phyloP scores from a whole-genome alignment of 345 rosid genomes.

The Gossypium ekmanianum region DNA sequence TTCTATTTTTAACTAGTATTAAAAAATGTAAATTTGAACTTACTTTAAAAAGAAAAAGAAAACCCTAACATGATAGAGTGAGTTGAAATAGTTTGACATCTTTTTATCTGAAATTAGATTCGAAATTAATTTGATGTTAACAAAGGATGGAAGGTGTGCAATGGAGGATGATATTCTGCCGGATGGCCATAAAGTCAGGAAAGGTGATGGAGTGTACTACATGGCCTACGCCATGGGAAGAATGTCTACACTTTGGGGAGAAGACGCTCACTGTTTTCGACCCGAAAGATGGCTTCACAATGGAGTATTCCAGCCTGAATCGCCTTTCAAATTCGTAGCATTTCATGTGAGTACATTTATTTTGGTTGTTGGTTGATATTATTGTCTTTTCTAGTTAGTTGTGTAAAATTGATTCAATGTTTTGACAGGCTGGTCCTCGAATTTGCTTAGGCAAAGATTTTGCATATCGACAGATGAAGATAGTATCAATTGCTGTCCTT shows the following conservation, averaged over 20 bases:
- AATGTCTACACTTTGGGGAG: constrained; percentile 72
- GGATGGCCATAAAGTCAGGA: constrained; percentile 53
- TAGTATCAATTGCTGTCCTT: constrained; percentile 50
- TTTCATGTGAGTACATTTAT: not conserved
- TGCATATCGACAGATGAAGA: constrained; percentile 49
- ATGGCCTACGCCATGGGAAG: constrained; percentile 79
- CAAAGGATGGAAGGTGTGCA: constrained; percentile 60
- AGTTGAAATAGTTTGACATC: no score
- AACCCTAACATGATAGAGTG: no score
- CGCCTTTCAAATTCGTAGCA: not conserved
- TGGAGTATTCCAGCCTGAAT: not conserved
- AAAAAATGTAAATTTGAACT: no score
- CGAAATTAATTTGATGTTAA: no score
- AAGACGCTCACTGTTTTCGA: constrained; percentile 5
- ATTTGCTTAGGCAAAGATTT: not conserved
- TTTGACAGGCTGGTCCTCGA: not conserved
- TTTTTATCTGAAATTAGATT: no score
- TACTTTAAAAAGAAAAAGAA: no score
- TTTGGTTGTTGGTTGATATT: not conserved
- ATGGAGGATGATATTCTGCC: constrained; percentile 65
- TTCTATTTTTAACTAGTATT: no score
- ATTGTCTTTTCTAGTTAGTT: not conserved
- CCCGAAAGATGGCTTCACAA: not conserved
- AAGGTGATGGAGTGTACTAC: constrained; percentile 58
- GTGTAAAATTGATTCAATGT: not conserved